These are phyloP conservation scores for Rhododendron ferrugineum DNA, from an alignment of 148 eudicot species.

Conservation along the genomic window DNA sequence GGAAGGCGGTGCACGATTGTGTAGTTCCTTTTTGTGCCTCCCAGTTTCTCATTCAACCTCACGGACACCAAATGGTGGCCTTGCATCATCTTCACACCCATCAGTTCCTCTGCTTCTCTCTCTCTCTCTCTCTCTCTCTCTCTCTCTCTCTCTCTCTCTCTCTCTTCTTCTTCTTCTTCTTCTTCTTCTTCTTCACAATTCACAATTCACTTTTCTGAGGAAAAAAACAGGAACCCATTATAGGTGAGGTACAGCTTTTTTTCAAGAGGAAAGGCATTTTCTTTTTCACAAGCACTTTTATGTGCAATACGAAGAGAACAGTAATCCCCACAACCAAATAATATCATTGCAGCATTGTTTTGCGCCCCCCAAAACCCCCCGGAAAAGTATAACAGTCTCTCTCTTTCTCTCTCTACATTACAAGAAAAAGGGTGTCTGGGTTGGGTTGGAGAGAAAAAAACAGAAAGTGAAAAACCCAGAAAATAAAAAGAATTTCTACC, in stretches of 20 bases:
- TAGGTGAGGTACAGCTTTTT: conserved; percentile 7
- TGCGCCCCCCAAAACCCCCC: conserved; percentile 14
- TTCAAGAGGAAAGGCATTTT: conserved; percentile 2
- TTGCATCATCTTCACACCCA: conserved; percentile 32
- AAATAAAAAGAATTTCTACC: neutral
- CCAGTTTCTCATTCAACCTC: conserved; percentile 34
- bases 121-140: neutral
- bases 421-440: neutral
- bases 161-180: neutral
- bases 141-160: neutral
- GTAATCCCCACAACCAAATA: neutral
- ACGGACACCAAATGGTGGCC: conserved; percentile 43
- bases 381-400: neutral
- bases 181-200: neutral
- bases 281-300: conserved; percentile 19
- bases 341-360: conserved; percentile 35
- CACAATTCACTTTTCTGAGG: conserved; percentile 19
- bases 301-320: conserved; percentile 16
- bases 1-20: conserved; percentile 19
- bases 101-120: conserved; percentile 9
- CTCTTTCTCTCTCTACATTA: neutral
- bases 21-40: conserved; percentile 35
- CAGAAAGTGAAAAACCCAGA: conserved; percentile 10
- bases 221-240: conserved; percentile 12
- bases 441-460: neutral